Conservation (phyloP, 2,329 filamentous ascomycete species). For the Botrytis porri region DNA sequence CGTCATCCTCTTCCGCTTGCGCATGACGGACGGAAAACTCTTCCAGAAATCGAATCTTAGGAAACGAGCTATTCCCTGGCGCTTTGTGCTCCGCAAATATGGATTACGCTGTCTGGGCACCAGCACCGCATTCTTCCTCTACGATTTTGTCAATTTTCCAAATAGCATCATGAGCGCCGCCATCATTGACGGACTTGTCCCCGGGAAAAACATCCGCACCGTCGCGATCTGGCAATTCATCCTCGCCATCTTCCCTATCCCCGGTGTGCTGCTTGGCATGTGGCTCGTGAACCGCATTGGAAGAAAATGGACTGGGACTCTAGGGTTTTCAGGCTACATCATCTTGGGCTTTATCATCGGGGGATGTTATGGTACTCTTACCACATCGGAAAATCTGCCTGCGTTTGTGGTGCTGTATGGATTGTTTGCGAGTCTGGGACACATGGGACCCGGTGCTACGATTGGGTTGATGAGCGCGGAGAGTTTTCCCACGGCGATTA, state of each 20-base stretch:
- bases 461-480: constrained; percentile 39
- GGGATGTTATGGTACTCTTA: background rate
- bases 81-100: background rate
- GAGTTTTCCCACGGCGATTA: constrained; percentile 38
- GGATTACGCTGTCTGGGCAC: constrained; percentile 31
- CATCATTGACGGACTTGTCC: constrained; percentile 39
- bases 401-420: constrained; percentile 7
- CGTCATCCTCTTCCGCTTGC: constrained; percentile 38
- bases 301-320: background rate
- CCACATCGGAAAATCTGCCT: background rate
- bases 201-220: constrained; percentile 37
- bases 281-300: constrained; percentile 39
- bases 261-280: constrained; percentile 38
- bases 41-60: background rate
- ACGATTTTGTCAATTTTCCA: constrained; percentile 42
- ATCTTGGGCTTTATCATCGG: constrained; percentile 6
- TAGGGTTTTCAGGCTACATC: constrained; percentile 8
- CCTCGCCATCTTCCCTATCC: constrained; percentile 38
- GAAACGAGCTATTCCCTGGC: background rate
- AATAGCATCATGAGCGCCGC: constrained; percentile 40
- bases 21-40: constrained; percentile 32
- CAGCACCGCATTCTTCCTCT: constrained; percentile 40
- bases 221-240: constrained; percentile 41
- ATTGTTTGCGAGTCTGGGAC: constrained; percentile 32
- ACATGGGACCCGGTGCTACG: constrained; percentile 40